phyloP scores from a whole-genome alignment of 1,284 basidiomycete genomes.

The Testicularia cyperi region DNA sequence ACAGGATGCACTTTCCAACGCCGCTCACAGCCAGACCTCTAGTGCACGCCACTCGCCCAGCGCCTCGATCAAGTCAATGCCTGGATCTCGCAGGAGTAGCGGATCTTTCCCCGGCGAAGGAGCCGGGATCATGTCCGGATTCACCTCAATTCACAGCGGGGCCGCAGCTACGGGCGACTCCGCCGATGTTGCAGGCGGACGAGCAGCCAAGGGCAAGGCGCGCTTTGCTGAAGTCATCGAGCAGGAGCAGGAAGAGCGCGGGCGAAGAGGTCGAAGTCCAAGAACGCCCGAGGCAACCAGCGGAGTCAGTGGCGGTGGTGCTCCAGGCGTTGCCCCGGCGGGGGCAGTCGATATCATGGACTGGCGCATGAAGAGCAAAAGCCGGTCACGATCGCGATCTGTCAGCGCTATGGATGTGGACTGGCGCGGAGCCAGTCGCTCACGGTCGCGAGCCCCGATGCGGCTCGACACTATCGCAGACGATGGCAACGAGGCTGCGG shows the following conservation, averaged over 20 bases:
- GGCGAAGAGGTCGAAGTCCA: conserved; percentile 42
- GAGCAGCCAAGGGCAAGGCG: conserved; percentile 61
- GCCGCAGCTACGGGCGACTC: not conserved
- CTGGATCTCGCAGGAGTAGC: conserved; percentile 32
- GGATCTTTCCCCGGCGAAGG: conserved; percentile 24
- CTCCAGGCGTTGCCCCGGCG: conserved; percentile 32
- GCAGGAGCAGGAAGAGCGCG: conserved; percentile 47
- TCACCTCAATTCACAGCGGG: conserved; percentile 36
- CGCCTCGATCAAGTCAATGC: conserved; percentile 15
- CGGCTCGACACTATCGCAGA: conserved; percentile 42
- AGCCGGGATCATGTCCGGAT: conserved; percentile 7
- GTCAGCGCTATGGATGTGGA: conserved; percentile 86
- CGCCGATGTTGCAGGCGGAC: not conserved
- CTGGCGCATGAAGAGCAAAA: conserved; percentile 58
- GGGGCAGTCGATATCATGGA: conserved; percentile 52
- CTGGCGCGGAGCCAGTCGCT: conserved; percentile 88
- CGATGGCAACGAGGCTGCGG: conserved; percentile 21
- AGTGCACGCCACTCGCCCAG: conserved; percentile 32
- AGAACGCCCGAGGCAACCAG: conserved; percentile 52
- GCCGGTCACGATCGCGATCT: conserved; percentile 61
- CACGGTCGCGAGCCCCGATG: conserved; percentile 78
- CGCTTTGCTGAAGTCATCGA: conserved; percentile 62
- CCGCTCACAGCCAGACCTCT: conserved; percentile 21
- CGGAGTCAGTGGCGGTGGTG: too few species aligned
- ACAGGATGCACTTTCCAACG: conserved; percentile 11